Base-by-base conservation (phyloP, 352 stramenopile species). In the Pythium monospermum region DNA sequence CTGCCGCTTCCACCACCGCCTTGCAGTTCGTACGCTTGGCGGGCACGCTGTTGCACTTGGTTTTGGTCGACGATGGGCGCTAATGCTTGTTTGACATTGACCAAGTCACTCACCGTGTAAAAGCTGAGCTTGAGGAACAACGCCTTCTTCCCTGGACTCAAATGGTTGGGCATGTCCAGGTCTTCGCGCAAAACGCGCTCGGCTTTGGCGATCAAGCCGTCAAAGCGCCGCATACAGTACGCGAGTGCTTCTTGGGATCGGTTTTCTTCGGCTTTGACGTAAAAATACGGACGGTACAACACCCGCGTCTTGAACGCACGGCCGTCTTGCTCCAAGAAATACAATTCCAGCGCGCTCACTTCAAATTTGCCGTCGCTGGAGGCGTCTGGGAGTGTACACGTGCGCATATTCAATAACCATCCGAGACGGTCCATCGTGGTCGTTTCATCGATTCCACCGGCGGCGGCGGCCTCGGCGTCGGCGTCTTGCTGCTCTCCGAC, bases 251-350 rank as follows among this genome's bases (percentile, higher is more conserved):
- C 78, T 43, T 87, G 78, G 21, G 71, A 76, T 1, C 77, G 64
- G 43, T 82, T 81, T 4, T 66, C 45, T 26, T 83, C 73, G 2
- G 78, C 66, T 7, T 76, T 61, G 12, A 99, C 71, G 59, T 98
- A 99, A 53, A 99, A 98, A 64, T 99, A 99, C 4, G 97, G 97
- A 63, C 88, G 69, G 68, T 98, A 95, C 21, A 98, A 72, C 22
- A 99, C 73, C 26, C 85, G 93, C 5, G 91, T 91, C 73, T 99
- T 99, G 76, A 99, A 99, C 8, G 82, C 94, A 32, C 72, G 71
- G 18, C 88, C 90, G 57, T 96, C 87, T 55, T 97, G 86, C 63
- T 96, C 77, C 6, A 98, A 59, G 64, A 98, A 98, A 69, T 98
- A 99, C 32, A 98, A 52, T 58, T 98, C 95, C 11, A 98, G 59